These are phyloP conservation scores for Wickerhamiella bombiphila DNA, from an alignment of 805 yeast genomes.

Conservation along the genomic window DNA sequence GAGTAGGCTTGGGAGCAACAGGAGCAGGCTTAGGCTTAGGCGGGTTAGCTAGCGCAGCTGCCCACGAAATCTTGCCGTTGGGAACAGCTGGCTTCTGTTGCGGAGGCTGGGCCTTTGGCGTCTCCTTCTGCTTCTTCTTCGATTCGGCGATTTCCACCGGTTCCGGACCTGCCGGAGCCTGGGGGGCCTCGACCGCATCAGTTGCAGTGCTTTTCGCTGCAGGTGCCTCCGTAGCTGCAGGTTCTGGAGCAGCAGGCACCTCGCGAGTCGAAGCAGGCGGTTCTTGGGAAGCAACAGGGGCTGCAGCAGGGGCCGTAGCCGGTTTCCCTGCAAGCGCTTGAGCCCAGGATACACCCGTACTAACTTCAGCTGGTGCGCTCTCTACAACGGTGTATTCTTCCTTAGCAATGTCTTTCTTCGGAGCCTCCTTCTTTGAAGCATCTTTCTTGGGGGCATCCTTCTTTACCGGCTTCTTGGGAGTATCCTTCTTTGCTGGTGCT, in stretches of 20 bases:
- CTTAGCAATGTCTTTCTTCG: neutral
- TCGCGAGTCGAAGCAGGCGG: constrained; percentile 7
- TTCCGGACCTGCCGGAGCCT: constrained; percentile 7
- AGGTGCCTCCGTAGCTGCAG: constrained; percentile 5
- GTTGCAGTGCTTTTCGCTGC: neutral
- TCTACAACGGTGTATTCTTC: neutral
- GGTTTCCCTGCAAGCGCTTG: constrained; percentile 9
- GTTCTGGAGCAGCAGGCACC: constrained; percentile 11
- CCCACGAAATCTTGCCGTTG: constrained; percentile 17
- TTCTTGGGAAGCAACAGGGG: too few relatives aligned
- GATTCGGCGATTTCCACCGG: constrained; percentile 7
- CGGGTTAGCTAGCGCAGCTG: constrained; percentile 14
- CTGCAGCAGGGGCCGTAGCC: constrained; percentile 12
- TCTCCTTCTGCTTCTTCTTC: constrained; percentile 10
- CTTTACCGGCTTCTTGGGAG: neutral
- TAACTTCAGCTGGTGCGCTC: constrained; percentile 11
- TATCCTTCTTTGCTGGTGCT: neutral
- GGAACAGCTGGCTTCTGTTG: constrained; percentile 6
- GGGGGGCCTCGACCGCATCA: neutral
- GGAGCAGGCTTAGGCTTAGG: constrained; percentile 8
- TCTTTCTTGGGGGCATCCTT: neutral
- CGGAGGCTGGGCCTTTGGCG: constrained; percentile 10
- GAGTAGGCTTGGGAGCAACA: constrained; percentile 1
- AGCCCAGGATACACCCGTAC: constrained; percentile 8
- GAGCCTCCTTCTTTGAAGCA: neutral